Base-by-base conservation (phyloP, 2,329 filamentous ascomycete species). In the Aspergillus costaricaensis region DNA sequence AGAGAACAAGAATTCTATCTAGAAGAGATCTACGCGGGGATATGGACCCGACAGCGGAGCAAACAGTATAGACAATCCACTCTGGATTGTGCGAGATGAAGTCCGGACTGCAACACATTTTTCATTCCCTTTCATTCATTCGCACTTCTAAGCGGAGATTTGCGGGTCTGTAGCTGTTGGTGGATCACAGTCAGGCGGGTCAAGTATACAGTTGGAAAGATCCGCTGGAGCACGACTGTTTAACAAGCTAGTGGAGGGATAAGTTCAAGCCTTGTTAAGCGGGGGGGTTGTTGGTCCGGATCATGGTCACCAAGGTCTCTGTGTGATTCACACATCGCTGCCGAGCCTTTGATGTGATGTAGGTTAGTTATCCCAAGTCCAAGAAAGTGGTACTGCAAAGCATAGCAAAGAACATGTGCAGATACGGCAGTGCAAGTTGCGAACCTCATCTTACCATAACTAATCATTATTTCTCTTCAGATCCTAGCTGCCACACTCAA, bases 401-500 rank as follows among this genome's bases (percentile, higher is more conserved):
- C 9, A 17, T 30, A n/a, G 15, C n/a, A n/a, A 32, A 19, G 14
- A 49, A 49, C 23, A 30, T 9, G 25, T 49, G 25, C 47, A 49
- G 17, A n/a, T 49, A 49, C 47, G 23, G 3, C 7, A 27, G 47
- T 32, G 25, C 15, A n/a, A 12, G n/a, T 50, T 27, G n/a, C 10
- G 47, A 27, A 27, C 47, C 47, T 32, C 8, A 5, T 50, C 15
- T 50, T 27, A 30, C 25, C 47, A 50, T 30, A 17, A 30, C n/a
- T 30, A 17, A 30, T 50, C 47, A 50, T 32, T 25, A 50, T 32
- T 55, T 15, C 41, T 44, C 7, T 55, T 17, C 41, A 55, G 43
- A 14, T 47, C 53, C 23, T 30, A 15, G 68, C 23, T 30, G 44
- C 44, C 25, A 17, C 47, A 19, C 55, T 56, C 68, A 80, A 69